These are phyloP conservation scores for Hyphochytrium catenoides DNA, from an alignment of 352 stramenopile species.

Conservation along the genomic window DNA sequence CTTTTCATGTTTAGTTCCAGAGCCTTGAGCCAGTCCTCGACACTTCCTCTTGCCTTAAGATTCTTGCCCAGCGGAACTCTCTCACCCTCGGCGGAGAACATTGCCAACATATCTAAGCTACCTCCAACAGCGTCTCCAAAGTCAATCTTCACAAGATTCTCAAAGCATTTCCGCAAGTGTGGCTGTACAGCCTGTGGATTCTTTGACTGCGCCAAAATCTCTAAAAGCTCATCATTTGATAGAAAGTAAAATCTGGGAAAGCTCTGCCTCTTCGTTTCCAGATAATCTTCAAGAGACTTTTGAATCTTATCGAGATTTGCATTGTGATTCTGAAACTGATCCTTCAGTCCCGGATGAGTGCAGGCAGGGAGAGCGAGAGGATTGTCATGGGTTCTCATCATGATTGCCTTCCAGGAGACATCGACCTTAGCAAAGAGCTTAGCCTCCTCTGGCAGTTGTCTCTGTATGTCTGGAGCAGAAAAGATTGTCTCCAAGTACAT, in stretches of 20 bases:
- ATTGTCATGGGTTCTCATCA: conserved; percentile 59
- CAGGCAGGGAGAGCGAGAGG: conserved; percentile 55
- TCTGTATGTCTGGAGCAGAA: conserved; percentile 63
- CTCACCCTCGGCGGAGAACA: conserved; percentile 72
- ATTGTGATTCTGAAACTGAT: conserved; percentile 56
- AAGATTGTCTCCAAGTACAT: conserved; percentile 69
- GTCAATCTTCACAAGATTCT: conserved; percentile 54
- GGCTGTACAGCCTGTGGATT: conserved; percentile 78
- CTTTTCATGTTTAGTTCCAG: conserved; percentile 69
- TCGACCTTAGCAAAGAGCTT: conserved; percentile 75
- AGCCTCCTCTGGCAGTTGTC: conserved; percentile 59
- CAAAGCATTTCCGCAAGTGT: conserved; percentile 81
- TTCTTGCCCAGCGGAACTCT: conserved; percentile 65
- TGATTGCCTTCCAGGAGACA: conserved; percentile 68
- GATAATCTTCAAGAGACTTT: conserved; percentile 71
- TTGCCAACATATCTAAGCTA: conserved; percentile 76
- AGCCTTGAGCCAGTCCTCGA: conserved; percentile 61
- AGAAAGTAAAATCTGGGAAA: conserved; percentile 86
- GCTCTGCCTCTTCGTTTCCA: conserved; percentile 74
- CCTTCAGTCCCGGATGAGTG: conserved; percentile 44
- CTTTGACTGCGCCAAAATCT: conserved; percentile 81
- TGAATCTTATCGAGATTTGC: conserved; percentile 65
- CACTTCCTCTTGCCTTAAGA: conserved; percentile 65
- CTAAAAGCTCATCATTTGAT: conserved; percentile 78
- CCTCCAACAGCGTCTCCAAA: conserved; percentile 42